Base-by-base conservation (phyloP, 495 filamentous ascomycete species). In the Pseudomonodictys pantanalensis region DNA sequence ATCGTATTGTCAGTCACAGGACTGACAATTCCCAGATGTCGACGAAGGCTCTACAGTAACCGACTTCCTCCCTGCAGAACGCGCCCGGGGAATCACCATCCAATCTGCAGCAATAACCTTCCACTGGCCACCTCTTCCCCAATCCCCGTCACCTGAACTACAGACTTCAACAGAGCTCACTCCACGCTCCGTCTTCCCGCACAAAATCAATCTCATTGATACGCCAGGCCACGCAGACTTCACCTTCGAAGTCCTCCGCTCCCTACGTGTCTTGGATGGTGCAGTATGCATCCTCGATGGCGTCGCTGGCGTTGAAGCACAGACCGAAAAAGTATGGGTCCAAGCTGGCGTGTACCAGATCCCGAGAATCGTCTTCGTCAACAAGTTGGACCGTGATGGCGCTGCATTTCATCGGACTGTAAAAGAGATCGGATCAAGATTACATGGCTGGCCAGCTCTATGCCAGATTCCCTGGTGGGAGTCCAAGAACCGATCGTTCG, bases 221-320 rank as follows among this genome's bases (percentile, higher is more conserved):
- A 99, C 95, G 0, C 95, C 95, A 0, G 95, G 95, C 2, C 95
- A 99, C 65, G 92, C 95, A 23, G 95, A 99, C 71, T 99, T 99
- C 69, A 95, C 93, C 1, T 97, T 97, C 64, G 95, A 99, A 71
- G 95, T 99, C 15, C 81, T 97, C 60, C 85, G 95, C 15, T 97
- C 92, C 17, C 74, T 97, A 43, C 90, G 92, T 26, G 88, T 97
- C 30, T 83, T 99, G 0, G 95, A 99, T 70, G 93, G 93, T 8
- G 92, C 92, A 1, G 86, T 99, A 28, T 97, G 92, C 65, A 95
- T 99, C 62, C 81, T 99, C 18, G 95, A 99, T 62, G 91, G 90
- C 7, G 95, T 99, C 39, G 92, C 95, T 56, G 95, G 95, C 1
- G 93, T 99, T 18, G 95, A 99, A 70, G 92, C 95, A 1, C 95